A percentile compares a stretch with the other conserved stretches of the same genome.
Evolutionary conservation across 2,329 filamentous ascomycete genomes (phyloP).

Genomic region (Corniculantispora saksenae): DNA sequence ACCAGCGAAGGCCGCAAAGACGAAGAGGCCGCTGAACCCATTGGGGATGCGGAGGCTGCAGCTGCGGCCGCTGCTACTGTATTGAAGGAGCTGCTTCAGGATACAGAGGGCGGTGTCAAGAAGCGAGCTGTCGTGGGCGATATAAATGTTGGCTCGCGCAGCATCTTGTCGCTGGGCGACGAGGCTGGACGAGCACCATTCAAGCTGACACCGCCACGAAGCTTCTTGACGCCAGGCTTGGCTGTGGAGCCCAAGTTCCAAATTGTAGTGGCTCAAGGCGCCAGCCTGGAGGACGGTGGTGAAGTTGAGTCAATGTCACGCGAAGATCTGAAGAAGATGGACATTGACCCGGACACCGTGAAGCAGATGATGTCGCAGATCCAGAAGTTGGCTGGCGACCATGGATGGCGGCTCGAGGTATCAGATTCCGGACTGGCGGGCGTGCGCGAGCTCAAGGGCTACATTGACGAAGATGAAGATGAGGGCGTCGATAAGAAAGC

Average conservation of each 20-base stretch:
- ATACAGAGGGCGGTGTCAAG: slow-evolving; percentile 25
- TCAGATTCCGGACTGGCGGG: slow-evolving; percentile 64
- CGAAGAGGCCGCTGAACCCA: slow-evolving; percentile 23
- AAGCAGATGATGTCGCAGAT: slow-evolving; percentile 70
- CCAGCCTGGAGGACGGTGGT: slow-evolving; percentile 59
- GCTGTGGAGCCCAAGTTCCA: slow-evolving; percentile 33
- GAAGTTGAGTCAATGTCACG: slow-evolving; percentile 61
- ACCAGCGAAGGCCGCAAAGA: slow-evolving; percentile 38
- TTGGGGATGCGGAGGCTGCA: slow-evolving; percentile 12
- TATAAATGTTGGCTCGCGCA: slow-evolving; percentile 53
- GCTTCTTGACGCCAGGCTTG: slow-evolving; percentile 34
- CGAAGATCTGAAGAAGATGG: slow-evolving; percentile 67
- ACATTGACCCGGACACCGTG: slow-evolving; percentile 66
- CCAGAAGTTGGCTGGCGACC: slow-evolving; percentile 66
- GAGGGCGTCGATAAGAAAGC: slow-evolving; percentile 21
- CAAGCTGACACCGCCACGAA: slow-evolving; percentile 47
- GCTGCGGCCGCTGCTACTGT: slow-evolving; percentile 2
- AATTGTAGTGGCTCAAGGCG: slow-evolving; percentile 44
- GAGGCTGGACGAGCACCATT: slow-evolving; percentile 50
- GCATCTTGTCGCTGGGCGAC: slow-evolving; percentile 47
- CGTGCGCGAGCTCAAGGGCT: slow-evolving; percentile 65
- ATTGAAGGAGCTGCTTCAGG: slow-evolving; percentile 17
- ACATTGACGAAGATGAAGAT: slow-evolving; percentile 48
- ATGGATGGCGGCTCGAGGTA: slow-evolving; percentile 79
- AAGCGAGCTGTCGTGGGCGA: slow-evolving; percentile 52